These are phyloP conservation scores for Lentinula sp. DNA, from an alignment of 768 basidiomycete species.

Conservation along the genomic window DNA sequence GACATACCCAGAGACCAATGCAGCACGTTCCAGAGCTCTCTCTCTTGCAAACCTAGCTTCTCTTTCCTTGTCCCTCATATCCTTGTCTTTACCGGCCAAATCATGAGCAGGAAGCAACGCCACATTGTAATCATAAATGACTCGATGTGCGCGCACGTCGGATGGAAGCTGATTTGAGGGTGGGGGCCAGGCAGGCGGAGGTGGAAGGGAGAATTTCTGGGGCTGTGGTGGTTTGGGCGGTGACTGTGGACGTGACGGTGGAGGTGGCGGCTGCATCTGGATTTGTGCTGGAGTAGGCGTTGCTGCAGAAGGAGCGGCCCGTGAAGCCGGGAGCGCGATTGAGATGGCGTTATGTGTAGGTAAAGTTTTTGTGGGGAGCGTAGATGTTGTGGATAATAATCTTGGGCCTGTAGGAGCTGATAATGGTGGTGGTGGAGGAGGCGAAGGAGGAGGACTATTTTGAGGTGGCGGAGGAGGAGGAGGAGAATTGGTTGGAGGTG, in stretches of 20 bases:
- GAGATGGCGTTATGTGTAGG: conserved; percentile 4
- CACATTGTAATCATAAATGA: conserved; percentile 55
- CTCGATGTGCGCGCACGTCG: conserved; percentile 44
- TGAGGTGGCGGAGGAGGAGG: conserved; percentile 10
- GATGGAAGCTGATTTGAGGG: conserved; percentile 40
- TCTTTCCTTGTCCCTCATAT: conserved; percentile 5
- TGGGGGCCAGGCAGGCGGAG: conserved; percentile 56
- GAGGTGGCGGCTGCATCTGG: conserved; percentile 1
- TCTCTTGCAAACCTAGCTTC: neutral
- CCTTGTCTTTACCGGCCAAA: conserved; percentile 3
- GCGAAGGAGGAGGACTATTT: conserved; percentile 23
- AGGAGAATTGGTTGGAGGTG: conserved; percentile 4
- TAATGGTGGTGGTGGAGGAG: conserved; percentile 18
- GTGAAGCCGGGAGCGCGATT: conserved; percentile 2
- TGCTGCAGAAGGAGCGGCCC: neutral
- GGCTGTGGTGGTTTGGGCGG: conserved; percentile 6
- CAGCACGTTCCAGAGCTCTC: neutral
- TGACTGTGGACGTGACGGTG: neutral
- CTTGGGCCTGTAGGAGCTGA: conserved; percentile 10
- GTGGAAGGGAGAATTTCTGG: conserved; percentile 25
- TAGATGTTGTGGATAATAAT: neutral
- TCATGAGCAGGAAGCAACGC: neutral
- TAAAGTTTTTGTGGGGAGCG: neutral
- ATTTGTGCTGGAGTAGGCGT: neutral
- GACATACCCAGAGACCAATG: neutral